These are phyloP conservation scores for Penicillium sp. DNA, from an alignment of 2,329 filamentous ascomycete species.

Conservation along the genomic window DNA sequence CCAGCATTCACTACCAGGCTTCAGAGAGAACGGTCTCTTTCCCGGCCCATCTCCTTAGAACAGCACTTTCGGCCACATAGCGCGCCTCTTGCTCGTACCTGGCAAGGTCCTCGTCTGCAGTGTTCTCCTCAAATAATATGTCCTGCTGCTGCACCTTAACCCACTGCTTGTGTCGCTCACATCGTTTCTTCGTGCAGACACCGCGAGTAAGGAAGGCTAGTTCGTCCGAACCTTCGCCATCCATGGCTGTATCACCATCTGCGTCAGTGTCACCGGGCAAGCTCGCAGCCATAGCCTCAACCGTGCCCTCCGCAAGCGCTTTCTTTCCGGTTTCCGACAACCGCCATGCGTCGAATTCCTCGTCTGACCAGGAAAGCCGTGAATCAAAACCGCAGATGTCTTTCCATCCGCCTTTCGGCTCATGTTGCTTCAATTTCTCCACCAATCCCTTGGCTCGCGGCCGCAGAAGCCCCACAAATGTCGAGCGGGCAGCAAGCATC, in stretches of 20 bases:
- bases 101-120: constrained; percentile 42
- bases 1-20: constrained; percentile 10
- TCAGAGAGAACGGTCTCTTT: constrained; percentile 30
- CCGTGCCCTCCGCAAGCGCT: constrained; percentile 44
- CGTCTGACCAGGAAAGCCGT: constrained; percentile 52
- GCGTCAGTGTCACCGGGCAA: constrained; percentile 30
- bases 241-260: constrained; percentile 42
- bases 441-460: constrained; percentile 47
- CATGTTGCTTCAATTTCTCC: constrained; percentile 49
- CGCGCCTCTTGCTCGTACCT: constrained; percentile 47
- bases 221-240: constrained; percentile 34
- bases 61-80: constrained; percentile 48
- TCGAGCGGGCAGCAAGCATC: constrained; percentile 48
- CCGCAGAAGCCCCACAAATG: constrained; percentile 48
- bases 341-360: constrained; percentile 54
- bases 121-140: constrained; percentile 47
- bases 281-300: constrained; percentile 36
- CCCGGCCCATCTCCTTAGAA: constrained; percentile 47
- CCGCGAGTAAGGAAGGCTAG: constrained; percentile 43
- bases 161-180: constrained; percentile 54
- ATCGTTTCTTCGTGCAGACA: constrained; percentile 53
- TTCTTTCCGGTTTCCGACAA: constrained; percentile 41
- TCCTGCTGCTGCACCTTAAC: constrained; percentile 52
- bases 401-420: constrained; percentile 52
- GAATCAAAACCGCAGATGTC: constrained; percentile 55